Evolutionary conservation across 2,329 filamentous ascomycete species (phyloP), one percentile per base, ranked within the genome.

Genomic region (Arthrobotrys sphaeroides): DNA sequence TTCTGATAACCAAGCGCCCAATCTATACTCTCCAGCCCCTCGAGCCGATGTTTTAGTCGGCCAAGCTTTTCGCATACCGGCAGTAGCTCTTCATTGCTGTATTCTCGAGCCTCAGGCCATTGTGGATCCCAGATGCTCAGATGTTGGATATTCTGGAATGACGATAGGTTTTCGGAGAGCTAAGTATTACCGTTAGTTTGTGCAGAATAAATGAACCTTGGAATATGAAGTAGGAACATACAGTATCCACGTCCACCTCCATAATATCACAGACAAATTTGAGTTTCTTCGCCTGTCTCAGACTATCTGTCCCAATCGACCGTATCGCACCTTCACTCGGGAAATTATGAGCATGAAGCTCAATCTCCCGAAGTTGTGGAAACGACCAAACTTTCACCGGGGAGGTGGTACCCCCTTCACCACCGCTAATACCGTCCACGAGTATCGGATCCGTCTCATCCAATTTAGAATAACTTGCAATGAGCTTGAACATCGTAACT

Each of bases 381-480:
- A 73, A 62, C 7, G 33, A 60, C 69, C 69, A 73, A 6, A 33
- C 22, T 9, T 28, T 66, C 0, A 53, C 43, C 5, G 31, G 3
- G 2, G 55, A 42, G 10, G 3, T 1, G 2, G 1, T 28, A 9
- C 22, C 7, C 4, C 0, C 26, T 20, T 55, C 20, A 3, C 13
- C 12, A 24, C 38, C 18, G 5, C 16, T 2, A 22, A 28, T 18
- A 5, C 28, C 49, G 4, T 57, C 38, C 1, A 13, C 22, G 2
- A 22, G n/a, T 10, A 62, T 18, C 13, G 24, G 24, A 24, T 73
- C 69, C 20, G 42, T 61, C 45, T 73, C 69, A 22, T 67, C 69
- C 18, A 73, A 18, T 12, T 73, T 73, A 5, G 69, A 73, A 12
- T 73, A 67, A 36, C 22, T 47, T n/a, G 69, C 61, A 65, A 67